These are phyloP conservation scores for Clitoria ternatea DNA, from an alignment of 306 rosid species.

Conservation along the genomic window DNA sequence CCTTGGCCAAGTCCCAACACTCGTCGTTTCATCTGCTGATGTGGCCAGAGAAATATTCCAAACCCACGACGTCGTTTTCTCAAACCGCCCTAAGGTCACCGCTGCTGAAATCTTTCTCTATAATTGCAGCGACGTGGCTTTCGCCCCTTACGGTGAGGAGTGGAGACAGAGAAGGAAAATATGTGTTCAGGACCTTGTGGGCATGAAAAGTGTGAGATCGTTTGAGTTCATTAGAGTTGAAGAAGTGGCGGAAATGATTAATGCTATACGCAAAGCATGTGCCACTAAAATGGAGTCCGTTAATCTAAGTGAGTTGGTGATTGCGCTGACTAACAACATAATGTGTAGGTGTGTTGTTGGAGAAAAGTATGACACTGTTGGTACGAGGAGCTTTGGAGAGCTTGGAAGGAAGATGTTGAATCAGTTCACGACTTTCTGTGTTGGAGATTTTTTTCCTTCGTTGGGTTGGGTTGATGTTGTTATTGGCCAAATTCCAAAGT, in stretches of 20 bases:
- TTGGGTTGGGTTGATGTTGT: slow-evolving; percentile 30
- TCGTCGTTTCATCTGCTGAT: slow-evolving; percentile 27
- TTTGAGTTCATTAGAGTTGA: slow-evolving; percentile 12
- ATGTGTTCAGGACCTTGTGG: slow-evolving; percentile 7
- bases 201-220: slow-evolving; percentile 19
- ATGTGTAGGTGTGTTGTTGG: slow-evolving; percentile 19
- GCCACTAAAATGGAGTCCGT: not conserved
- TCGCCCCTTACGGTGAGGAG: not conserved
- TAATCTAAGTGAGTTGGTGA: slow-evolving; percentile 17
- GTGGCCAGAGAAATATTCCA: slow-evolving; percentile 17
- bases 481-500: not conserved
- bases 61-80: slow-evolving; percentile 8
- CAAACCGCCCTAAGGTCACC: slow-evolving; percentile 9
- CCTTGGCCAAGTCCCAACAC: slow-evolving; percentile 27
- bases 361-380: not conserved
- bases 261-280: slow-evolving; percentile 1
- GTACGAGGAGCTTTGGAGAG: too few relatives aligned
- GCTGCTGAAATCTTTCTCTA: slow-evolving; percentile 14
- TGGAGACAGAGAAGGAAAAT: slow-evolving; percentile 32
- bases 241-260: slow-evolving; percentile 18
- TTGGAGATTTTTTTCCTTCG: slow-evolving; percentile 30
- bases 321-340: not conserved
- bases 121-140: not conserved
- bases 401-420: slow-evolving; percentile 6
- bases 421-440: not conserved